Base-by-base conservation (phyloP, 2,329 filamentous ascomycete genomes). In the Cladosporium halotolerans region DNA sequence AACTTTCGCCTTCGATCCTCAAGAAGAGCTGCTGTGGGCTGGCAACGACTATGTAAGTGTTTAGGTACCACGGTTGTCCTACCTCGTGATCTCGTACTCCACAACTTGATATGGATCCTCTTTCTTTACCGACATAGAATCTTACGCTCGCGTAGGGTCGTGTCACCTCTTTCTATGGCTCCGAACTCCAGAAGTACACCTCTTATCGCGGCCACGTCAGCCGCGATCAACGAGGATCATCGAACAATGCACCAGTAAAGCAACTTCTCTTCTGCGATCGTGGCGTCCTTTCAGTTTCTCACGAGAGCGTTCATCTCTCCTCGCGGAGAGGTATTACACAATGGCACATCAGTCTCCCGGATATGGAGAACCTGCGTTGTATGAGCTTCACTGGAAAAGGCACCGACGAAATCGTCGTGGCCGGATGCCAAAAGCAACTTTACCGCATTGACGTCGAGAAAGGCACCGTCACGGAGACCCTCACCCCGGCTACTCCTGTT, bases 301-400 rank as follows among this genome's bases (percentile, higher is more conserved):
- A 85, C 34, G 84, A 83, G 58, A 89, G 90, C 68, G 79, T 97
- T 10, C 93, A 99, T 72, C 89, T 96, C 78, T 84, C 90, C n/a
- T 79, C 82, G 56, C 82, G 93, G 52, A 82, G 88, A 58, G 93
- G 93, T 2, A 74, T 88, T 53, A 84, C 90, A 49, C 79, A 93
- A 75, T 97, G 93, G 91, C 90, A 96, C 70, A 78, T 96, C 57
- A 81, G 78, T 78, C 79, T 83, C 64, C 76, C 83, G 28, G 85
- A 86, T 53, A 95, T 97, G 85, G 83, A 80, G 58, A 89, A 96
- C 66, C 75, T 99, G 59, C 83, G 84, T 62, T 97, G 93, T 71
- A 97, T 97, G 90, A 92, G 87, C 68, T 96, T 95, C 67, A 95
- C 89, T 1, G 90, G 88, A 28, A 90, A 90, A 65, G 86, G 86